Evolutionary conservation across 1,284 basidiomycete species (phyloP), one percentile per base, ranked within the genome.

Genomic region (Pseudozyma sp.): DNA sequence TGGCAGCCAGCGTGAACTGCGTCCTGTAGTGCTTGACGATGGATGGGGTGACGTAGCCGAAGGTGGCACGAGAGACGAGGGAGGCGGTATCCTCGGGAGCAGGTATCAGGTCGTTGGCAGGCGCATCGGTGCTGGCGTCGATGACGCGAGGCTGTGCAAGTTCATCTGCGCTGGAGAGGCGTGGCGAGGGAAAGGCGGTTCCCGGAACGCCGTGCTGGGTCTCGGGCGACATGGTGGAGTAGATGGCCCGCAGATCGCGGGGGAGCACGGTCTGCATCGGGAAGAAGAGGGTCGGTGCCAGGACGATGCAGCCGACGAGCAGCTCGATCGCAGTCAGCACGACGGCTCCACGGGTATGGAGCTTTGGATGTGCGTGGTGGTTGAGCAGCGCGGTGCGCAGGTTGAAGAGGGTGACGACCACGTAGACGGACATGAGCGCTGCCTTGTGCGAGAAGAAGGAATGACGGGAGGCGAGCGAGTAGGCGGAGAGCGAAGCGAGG

Each of bases 1-100:
- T 85, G 34, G 86, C 85, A 11, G 83, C 75, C 40, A 87, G 72
- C 8, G 82, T 84, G 63, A 87, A 83, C 1, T 87, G 85, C 4
- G 60, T 80, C 43, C 77, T 79, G 75, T 85, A 87, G 70, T 87
- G 85, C 62, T 85, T 84, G 66, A 85, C 81, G 17, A 88, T 81
- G 46, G 86, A 79, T 0, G 86, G 74, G 30, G 75, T 74, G 48
- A 79, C 65, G 53, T 81, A 84, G 43, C 73, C 61, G 48, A 82
- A 84, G 4, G 72, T 67, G 42, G 71, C 71, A 40, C 81, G 77
- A n/a, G 77, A 79, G 33, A 75, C 63, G 13, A 84, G 67, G 16
- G 80, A 80, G 3, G 82, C 80, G 11, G 68, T 75, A 39, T 78
- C 76, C 35, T 84, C 81, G 7, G 81, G 81, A 9, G 78, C 70